Evolutionary conservation across 2,329 filamentous ascomycete species (phyloP).

Genomic region (Fusarium veterinarium): DNA sequence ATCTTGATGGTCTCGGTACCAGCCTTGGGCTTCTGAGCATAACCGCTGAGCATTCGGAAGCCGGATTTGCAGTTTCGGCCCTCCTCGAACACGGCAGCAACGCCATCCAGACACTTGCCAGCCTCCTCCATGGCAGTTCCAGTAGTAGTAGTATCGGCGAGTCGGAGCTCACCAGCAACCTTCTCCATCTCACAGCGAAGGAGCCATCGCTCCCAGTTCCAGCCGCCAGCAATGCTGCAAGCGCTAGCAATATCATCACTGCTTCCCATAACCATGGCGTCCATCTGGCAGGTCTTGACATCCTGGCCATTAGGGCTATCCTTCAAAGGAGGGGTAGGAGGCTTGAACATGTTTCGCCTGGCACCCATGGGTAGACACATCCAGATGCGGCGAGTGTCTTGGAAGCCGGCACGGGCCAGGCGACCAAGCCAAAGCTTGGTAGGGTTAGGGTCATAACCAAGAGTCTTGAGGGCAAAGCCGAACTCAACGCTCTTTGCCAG

Average conservation of each 20-base stretch:
- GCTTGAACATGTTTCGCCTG: slow-evolving; percentile 49
- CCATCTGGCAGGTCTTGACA: slow-evolving; percentile 62
- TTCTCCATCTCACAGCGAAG: slow-evolving; percentile 88
- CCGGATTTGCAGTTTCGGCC: slow-evolving; percentile 68
- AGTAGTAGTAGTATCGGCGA: slow-evolving; percentile 64
- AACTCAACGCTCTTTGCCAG: slow-evolving; percentile 92
- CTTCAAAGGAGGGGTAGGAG: slow-evolving; percentile 48
- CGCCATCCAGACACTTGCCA: slow-evolving; percentile 68
- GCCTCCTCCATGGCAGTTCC: slow-evolving; percentile 65
- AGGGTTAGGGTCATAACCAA: slow-evolving; percentile 88
- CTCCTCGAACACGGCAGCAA: slow-evolving; percentile 72
- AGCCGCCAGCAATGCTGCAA: slow-evolving; percentile 84
- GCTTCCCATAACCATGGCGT: slow-evolving; percentile 73
- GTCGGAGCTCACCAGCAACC: slow-evolving; percentile 72
- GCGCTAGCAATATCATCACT: slow-evolving; percentile 79
- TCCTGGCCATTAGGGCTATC: slow-evolving; percentile 55
- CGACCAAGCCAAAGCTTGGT: slow-evolving; percentile 84
- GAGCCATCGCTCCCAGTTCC: slow-evolving; percentile 98
- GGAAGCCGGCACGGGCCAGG: slow-evolving; percentile 80
- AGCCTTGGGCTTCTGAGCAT: slow-evolving; percentile 68
- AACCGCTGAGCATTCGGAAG: slow-evolving; percentile 72
- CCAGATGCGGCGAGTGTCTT: slow-evolving; percentile 86
- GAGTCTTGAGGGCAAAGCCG: slow-evolving; percentile 85
- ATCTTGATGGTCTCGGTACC: slow-evolving; percentile 55
- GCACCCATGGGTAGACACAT: slow-evolving; percentile 85